Base-by-base conservation (phyloP, 768 basidiomycete species). In the Cystobasidium onofrii region DNA sequence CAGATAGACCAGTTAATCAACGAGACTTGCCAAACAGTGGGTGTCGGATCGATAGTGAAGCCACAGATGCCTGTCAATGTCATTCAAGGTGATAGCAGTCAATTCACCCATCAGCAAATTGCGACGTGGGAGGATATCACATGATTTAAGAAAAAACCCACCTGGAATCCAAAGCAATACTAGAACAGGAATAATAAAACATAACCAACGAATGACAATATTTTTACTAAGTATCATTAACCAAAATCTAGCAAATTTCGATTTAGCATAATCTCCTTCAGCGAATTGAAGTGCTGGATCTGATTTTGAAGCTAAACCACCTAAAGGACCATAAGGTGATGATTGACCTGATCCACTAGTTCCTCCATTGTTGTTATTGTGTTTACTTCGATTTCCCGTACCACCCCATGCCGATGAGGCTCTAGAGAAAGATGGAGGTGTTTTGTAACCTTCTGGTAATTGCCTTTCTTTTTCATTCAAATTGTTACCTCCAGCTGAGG, bases 141-240 rank as follows among this genome's bases (percentile, higher is more conserved):
- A 6, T 39, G 39, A 54, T 29, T 7, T 6, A 54, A 54, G 7
- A 54, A 15, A 39, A 39, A 39, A 15, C 57, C 23, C n/a, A 55
- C 69, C 89, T 0, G 88, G 89, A 36, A 89, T 87, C 88, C 89
- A 89, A 0, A 89, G 74, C 31, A 88, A 75, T n/a, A 62, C 75
- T 34, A 81, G 86, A 31, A 91, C 81, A 0, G 91, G 91, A 20
- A 91, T 79, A 78, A 93, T 90, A 82, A 88, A 89, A 34, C 78
- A 67, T 39, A 80, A 73, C 83, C 83, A 84, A 60, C 83, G 79
- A 31, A 82, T 78, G 74, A 80, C 63, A 70, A 79, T 77, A 63
- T 76, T 76, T 27, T 74, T 74, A 57, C 73, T 70, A 66, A 75
- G 66, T 41, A 80, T 36, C 15, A 55, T 61, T 25, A 75, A 31